Evolutionary conservation across 108 stramenopile species (phyloP).

Genomic region (Aurantiochytrium sp.): DNA sequence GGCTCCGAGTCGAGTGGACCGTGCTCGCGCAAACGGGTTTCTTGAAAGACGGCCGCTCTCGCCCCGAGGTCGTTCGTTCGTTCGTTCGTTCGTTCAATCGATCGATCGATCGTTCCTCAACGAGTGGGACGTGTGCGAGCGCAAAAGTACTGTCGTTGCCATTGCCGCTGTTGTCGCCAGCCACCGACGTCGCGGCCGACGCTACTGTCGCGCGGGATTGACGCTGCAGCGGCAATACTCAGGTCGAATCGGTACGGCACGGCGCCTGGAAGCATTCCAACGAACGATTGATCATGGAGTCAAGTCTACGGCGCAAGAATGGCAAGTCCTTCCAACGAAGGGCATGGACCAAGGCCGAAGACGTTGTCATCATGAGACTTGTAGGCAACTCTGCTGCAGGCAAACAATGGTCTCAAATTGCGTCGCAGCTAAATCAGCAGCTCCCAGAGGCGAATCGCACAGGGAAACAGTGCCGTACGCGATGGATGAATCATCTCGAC

Average conservation of each 20-base stretch:
- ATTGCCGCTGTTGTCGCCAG: too few relatives aligned
- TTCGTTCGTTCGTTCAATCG: neutral
- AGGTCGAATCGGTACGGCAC: too few relatives aligned
- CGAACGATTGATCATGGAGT: too few relatives aligned
- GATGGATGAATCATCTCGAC: constrained; percentile 95
- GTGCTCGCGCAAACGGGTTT: too few relatives aligned
- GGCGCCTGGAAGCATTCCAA: too few relatives aligned
- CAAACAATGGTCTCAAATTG: neutral
- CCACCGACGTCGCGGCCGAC: too few relatives aligned
- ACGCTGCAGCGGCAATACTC: too few relatives aligned
- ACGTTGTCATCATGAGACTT: neutral
- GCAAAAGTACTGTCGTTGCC: neutral
- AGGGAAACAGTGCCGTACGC: constrained; percentile 96
- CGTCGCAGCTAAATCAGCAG: neutral
- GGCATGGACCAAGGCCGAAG: neutral
- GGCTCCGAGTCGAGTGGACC: too few relatives aligned
- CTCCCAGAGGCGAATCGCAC: constrained; percentile 60
- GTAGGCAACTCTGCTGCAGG: neutral
- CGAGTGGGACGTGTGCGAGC: neutral
- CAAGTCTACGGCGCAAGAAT: neutral
- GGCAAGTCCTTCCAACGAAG: neutral
- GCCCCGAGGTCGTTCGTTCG: neutral
- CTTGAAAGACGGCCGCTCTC: neutral
- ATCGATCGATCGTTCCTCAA: neutral
- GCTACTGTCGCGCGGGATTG: too few relatives aligned